Percentiles rank a stretch among this genome's conserved stretches.
These are phyloP conservation scores for Lobulomyces angularis DNA, from an alignment of 192 early-diverging fungal genomes.

Conservation along the genomic window DNA sequence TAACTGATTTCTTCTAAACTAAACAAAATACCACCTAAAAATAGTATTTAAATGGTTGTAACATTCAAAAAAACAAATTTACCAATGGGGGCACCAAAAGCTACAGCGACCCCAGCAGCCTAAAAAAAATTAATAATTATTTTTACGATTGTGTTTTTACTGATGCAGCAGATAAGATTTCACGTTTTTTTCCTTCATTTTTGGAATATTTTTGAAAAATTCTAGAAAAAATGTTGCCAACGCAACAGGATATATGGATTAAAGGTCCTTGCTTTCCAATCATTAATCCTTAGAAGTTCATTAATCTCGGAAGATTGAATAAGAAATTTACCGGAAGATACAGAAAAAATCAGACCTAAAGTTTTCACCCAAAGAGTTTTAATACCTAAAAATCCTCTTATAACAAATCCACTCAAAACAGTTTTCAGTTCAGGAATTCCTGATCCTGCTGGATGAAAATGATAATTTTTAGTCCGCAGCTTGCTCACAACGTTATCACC, in stretches of 20 bases:
- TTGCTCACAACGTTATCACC: background rate
- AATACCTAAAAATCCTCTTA: conserved; percentile 79
- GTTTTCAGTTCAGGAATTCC: conserved; percentile 89
- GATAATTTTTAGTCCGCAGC: background rate
- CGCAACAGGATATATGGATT: conserved; percentile 89
- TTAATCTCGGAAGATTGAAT: conserved; percentile 8
- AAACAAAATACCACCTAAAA: conserved; percentile 61
- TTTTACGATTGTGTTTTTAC: too few relatives aligned
- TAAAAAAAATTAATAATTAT: conserved; percentile 31
- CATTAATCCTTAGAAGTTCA: conserved; percentile 31
- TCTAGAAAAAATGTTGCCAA: conserved; percentile 75
- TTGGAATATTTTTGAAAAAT: conserved; percentile 63
- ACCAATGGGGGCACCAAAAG: conserved; percentile 93
- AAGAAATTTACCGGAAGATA: background rate
- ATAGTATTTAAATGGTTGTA: conserved; percentile 7
- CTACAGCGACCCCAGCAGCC: conserved; percentile 93
- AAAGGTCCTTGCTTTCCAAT: conserved; percentile 72
- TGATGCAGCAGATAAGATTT: conserved; percentile 23
- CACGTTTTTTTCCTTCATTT: conserved; percentile 55
- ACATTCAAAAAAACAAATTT: conserved; percentile 49
- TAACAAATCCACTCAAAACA: conserved; percentile 93
- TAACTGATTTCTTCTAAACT: conserved; percentile 84
- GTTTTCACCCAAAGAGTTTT: conserved; percentile 86
- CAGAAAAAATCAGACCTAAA: conserved; percentile 55
- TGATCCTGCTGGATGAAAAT: conserved; percentile 52